A percentile compares a stretch with the other conserved stretches of the same genome.
Evolutionary conservation across 73 alveolate species (phyloP).

Genomic region (Urostyla sp.): DNA sequence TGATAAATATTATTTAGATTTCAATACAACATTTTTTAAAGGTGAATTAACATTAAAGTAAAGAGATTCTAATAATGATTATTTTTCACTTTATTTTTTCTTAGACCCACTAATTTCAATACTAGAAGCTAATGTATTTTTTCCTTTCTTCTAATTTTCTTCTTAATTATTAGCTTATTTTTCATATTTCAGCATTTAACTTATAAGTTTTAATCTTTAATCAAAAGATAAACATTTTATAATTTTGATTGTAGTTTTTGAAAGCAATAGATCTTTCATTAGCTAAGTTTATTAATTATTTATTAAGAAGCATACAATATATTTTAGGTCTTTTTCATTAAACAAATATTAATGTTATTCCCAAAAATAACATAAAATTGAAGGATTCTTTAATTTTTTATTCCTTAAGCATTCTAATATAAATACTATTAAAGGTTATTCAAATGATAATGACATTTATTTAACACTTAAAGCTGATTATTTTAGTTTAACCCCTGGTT

Average conservation of each 20-base stretch:
- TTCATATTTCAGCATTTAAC: neutral
- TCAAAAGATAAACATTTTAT: slow-evolving; percentile 27
- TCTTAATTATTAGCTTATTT: neutral
- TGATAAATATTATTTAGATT: neutral
- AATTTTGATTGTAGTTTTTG: slow-evolving; percentile 23
- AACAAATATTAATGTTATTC: slow-evolving; percentile 30
- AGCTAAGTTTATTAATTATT: neutral
- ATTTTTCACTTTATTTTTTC: too few relatives aligned
- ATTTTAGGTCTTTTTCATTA: slow-evolving; percentile 3
- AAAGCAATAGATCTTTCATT: neutral
- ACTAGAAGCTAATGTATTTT: neutral
- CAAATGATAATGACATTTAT: neutral
- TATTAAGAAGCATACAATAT: neutral
- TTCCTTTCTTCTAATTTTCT: neutral
- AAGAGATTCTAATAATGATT: neutral
- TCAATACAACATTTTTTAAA: neutral
- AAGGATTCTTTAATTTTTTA: neutral
- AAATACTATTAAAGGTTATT: neutral
- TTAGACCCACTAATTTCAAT: neutral
- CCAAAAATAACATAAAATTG: slow-evolving; percentile 12
- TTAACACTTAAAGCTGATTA: neutral
- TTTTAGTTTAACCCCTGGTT: neutral
- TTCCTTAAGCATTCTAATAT: slow-evolving; percentile 23
- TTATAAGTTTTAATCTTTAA: slow-evolving; percentile 17
- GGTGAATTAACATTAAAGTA: neutral